Evolutionary conservation across 371 early-diverging fungal genomes (phyloP), one percentile per base, ranked within the genome.

Genomic region (Fennellomyces sp.): DNA sequence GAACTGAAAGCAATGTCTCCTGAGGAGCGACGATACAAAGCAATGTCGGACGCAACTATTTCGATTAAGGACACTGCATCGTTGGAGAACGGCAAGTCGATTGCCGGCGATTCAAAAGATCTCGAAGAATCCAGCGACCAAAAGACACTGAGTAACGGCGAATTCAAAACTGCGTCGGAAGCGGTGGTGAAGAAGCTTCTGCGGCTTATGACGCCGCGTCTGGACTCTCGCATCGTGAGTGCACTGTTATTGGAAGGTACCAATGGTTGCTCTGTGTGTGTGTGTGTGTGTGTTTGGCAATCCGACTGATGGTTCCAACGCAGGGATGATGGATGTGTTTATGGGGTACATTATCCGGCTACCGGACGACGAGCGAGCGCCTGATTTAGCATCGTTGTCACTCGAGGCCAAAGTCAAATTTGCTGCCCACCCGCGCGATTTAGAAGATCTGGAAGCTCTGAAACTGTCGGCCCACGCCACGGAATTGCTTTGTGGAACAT

Each of bases 381-480:
- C 28, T 5, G 13, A 47, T 25, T 33, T 49, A 10, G 21, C 21
- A 25, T 26, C 36, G 17, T 23, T 39, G 4, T 49, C 52, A 36
- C 36, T 72, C 5, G 50, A 50, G n/a, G 63, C 68, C 31, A 66
- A 68, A 27, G 25, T 72, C 19, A 35, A 29, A 12, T 61, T 60
- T 26, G 62, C 68, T 2, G 13, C 23, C 7, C 74, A 65, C 42
- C 26, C 36, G 39, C 61, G 80, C 45, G 70, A 76, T 48, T 39
- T 50, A 21, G 29, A 64, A 6, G 74, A 79, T 60, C 12, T 70
- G 11, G 61, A 71, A 15, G 76, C 80, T 8, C 59, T 64, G 12
- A 76, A 76, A 57, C 55, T 76, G 60, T 79, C 80, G 0, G 76
- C 76, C 59, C 76, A 76, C 64, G 80, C 76, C 28, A 79, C 76